Conservation (phyloP, 495 filamentous ascomycete species). For the Diplogelasinospora grovesii region DNA sequence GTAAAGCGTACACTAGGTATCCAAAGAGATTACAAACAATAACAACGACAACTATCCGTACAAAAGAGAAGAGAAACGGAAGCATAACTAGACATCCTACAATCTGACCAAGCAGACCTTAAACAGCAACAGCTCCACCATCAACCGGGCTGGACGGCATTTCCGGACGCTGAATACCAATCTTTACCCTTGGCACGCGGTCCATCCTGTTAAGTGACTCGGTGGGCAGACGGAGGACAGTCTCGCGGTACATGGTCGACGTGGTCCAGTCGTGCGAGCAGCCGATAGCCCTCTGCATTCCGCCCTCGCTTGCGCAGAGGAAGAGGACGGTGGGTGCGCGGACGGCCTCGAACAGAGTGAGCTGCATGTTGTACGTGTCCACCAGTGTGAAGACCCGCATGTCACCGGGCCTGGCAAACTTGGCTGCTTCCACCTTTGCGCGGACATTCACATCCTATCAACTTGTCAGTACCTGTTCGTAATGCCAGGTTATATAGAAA, state of each 20-base stretch:
- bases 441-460: slow-evolving; percentile 1
- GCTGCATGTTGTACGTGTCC: slow-evolving; percentile 31
- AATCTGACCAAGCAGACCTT: too few species aligned
- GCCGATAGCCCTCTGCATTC: slow-evolving; percentile 31
- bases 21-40: too few species aligned
- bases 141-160: too few species aligned
- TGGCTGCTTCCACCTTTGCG: slow-evolving; percentile 3
- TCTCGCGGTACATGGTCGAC: slow-evolving; percentile 26
- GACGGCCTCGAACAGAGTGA: slow-evolving; percentile 29
- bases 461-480: neutral
- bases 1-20: too few species aligned
- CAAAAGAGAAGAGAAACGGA: too few species aligned
- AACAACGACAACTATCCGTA: too few species aligned
- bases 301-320: slow-evolving; percentile 33
- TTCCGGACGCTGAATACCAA: too few species aligned
- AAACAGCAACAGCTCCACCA: too few species aligned
- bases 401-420: slow-evolving; percentile 6
- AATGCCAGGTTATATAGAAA: too few species aligned
- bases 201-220: slow-evolving; percentile 17
- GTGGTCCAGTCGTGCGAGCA: slow-evolving; percentile 30
- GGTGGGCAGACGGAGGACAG: slow-evolving; percentile 31
- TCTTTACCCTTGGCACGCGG: slow-evolving; percentile 3
- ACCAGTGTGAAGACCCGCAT: slow-evolving; percentile 29
- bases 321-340: slow-evolving; percentile 26
- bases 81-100: too few species aligned